These are phyloP conservation scores for Priceomyces haplophilus DNA, from an alignment of 805 yeast genomes.

Conservation along the genomic window DNA sequence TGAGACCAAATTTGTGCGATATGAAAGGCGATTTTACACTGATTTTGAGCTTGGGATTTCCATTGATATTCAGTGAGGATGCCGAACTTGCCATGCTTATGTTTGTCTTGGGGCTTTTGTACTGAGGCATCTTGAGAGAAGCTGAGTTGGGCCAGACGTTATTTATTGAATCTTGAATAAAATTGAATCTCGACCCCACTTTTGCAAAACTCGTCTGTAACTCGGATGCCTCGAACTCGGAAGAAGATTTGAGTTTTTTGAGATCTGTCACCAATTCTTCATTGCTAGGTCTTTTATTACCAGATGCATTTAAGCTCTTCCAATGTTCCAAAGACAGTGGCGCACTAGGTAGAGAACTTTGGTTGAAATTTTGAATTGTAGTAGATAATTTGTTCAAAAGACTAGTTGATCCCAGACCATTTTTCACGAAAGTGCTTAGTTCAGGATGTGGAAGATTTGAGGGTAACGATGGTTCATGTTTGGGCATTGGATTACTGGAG, in stretches of 20 bases:
- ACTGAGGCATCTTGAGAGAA: constrained; percentile 23
- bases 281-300: constrained; percentile 3
- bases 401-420: constrained; percentile 4
- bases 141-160: constrained; percentile 1
- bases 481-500: background rate
- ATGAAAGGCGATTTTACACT: constrained; percentile 25
- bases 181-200: constrained; percentile 13
- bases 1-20: constrained; percentile 23
- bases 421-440: constrained; percentile 9
- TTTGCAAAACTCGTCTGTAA: too few species aligned
- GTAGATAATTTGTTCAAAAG: constrained; percentile 7
- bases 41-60: background rate
- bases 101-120: constrained; percentile 17
- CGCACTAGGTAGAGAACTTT: background rate
- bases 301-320: background rate
- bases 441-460: constrained; percentile 9
- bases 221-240: too few species aligned
- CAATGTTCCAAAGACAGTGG: constrained; percentile 9
- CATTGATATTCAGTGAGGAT: background rate
- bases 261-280: constrained; percentile 1
- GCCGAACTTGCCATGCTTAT: background rate
- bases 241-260: constrained; percentile 9
- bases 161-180: constrained; percentile 11
- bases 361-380: constrained; percentile 3
- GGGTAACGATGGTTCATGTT: constrained; percentile 4